Percentiles rank a stretch among this genome's conserved stretches.
Evolutionary conservation across 2,329 filamentous ascomycete genomes (phyloP).

Genomic region (Penicillium sp.): DNA sequence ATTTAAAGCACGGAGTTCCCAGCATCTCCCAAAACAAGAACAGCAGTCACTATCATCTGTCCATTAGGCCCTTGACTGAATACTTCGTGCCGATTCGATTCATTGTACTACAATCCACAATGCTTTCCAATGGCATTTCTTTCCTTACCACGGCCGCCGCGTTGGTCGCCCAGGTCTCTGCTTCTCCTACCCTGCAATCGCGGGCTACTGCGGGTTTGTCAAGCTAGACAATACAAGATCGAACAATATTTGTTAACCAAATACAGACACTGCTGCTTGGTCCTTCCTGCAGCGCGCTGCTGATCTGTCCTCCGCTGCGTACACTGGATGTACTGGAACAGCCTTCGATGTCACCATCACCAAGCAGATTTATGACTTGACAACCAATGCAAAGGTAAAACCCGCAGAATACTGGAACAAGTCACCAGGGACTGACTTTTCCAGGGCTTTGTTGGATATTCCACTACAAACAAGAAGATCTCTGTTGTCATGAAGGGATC

Average conservation of each 20-base stretch:
- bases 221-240: not conserved
- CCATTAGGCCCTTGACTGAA: not conserved
- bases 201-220: slow-evolving; percentile 15
- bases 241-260: not conserved
- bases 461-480: slow-evolving; percentile 23
- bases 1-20: not conserved
- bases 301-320: slow-evolving; percentile 32
- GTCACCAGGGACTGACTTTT: not conserved
- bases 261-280: slow-evolving; percentile 19
- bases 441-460: slow-evolving; percentile 32
- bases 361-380: slow-evolving; percentile 22
- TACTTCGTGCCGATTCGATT: not conserved
- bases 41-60: not conserved
- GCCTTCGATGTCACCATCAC: slow-evolving; percentile 35
- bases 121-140: slow-evolving; percentile 7
- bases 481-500: slow-evolving; percentile 33
- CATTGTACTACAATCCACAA: not conserved
- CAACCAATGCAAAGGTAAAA: slow-evolving; percentile 26
- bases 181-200: slow-evolving; percentile 12
- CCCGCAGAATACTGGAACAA: not conserved
- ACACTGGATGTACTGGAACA: slow-evolving; percentile 25
- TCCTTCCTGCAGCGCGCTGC: slow-evolving; percentile 26
- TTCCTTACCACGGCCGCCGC: not conserved
- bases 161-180: slow-evolving; percentile 9
- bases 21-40: not conserved